A percentile compares a stretch with the other conserved stretches of the same genome.
These are phyloP conservation scores for Leccinellum rugosiceps DNA, from an alignment of 768 basidiomycete species.

Conservation along the genomic window DNA sequence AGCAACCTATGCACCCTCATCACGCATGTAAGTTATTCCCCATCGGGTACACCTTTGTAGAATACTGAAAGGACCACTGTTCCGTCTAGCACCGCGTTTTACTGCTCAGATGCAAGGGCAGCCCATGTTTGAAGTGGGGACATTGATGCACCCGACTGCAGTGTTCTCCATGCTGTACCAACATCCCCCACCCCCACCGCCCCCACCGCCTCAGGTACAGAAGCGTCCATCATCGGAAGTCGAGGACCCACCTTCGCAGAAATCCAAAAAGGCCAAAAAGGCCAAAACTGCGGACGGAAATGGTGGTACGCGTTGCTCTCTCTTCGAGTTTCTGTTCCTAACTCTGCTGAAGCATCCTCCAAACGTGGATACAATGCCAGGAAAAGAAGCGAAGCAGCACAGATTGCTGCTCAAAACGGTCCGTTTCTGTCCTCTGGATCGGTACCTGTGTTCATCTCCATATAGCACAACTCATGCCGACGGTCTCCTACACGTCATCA, in stretches of 20 bases:
- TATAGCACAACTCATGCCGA: constrained; percentile 45
- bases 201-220: constrained; percentile 27
- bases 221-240: constrained; percentile 40
- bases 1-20: constrained; percentile 28
- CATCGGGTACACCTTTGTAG: constrained; percentile 45
- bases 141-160: constrained; percentile 31
- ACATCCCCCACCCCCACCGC: constrained; percentile 27
- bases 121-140: constrained; percentile 33
- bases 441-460: constrained; percentile 14
- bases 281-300: constrained; percentile 34
- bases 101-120: constrained; percentile 31
- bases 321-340: constrained; percentile 6
- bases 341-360: constrained; percentile 35
- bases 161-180: constrained; percentile 27
- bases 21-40: constrained; percentile 30
- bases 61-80: constrained; percentile 51
- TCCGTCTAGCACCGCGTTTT: constrained; percentile 55
- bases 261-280: constrained; percentile 47
- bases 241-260: constrained; percentile 39
- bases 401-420: constrained; percentile 66
- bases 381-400: constrained; percentile 69
- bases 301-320: constrained; percentile 26
- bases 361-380: constrained; percentile 70
- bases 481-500: constrained; percentile 40
- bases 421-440: constrained; percentile 14